Evolutionary conservation across 768 basidiomycete species (phyloP), one percentile per base, ranked within the genome.

Genomic region (Agrocybe praecox): DNA sequence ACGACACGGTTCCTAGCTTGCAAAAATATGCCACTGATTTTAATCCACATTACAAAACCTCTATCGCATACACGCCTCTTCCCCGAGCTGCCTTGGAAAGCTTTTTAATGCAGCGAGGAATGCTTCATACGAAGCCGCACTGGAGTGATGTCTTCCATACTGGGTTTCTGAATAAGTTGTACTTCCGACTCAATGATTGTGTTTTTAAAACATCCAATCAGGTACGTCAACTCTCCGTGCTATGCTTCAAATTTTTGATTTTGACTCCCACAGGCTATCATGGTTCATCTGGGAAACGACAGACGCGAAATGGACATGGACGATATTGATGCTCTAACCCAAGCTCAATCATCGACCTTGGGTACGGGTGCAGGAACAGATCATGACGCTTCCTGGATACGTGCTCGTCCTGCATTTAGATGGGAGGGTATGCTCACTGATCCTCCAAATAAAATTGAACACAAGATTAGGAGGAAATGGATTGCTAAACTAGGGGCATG

Each of bases 331-430:
- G 54, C 79, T 14, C 75, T 83, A 52, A 80, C 82, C 2, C 79
- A 76, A 50, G 74, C 68, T 15, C 76, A 72, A 36, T 68, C 81
- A 1, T 86, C 87, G 2, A 83, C 81, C 2, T 67, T 87, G 19
- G 88, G 84, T 4, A 88, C 86, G 1, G 86, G 86, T 1, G 82
- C 77, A n/a, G 87, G 86, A 6, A 91, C 90, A 0, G 86, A 90
- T 63, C 82, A 89, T 59, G 84, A 91, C 63, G 82, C 85, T 57
- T 70, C 75, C 1, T 75, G 74, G 43, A 86, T 91, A 50, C 81
- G 82, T 10, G 72, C 82, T 0, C 81, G 90, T 10, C 85, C 85
- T 1, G 71, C 74, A 15, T 91, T 86, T 68, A 78, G 83, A 32
- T 90, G 88, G 88, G 89, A 90, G 72, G 86, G 82, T 12, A 79